Evolutionary conservation across 495 filamentous ascomycete genomes (phyloP).

Genomic region (Achaetomiella virescens): DNA sequence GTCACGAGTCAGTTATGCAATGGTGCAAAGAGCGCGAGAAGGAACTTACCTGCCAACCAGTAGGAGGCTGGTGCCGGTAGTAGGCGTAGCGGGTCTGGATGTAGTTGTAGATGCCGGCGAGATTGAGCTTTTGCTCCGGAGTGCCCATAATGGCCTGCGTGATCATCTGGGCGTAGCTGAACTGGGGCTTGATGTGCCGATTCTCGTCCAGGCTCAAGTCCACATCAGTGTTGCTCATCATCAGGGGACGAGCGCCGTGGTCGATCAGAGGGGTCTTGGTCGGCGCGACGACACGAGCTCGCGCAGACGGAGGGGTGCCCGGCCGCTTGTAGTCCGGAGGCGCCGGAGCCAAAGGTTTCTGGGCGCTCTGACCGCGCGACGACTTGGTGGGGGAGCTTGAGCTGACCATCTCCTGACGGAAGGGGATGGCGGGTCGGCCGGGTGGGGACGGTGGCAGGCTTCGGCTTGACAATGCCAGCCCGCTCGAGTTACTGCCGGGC

Average conservation of each 20-base stretch:
- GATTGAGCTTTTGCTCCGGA: conserved; percentile 75
- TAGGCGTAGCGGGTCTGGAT: conserved; percentile 86
- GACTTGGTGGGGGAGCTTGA: conserved; percentile 24
- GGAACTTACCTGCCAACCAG: conserved; percentile 77
- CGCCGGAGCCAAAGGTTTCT: conserved; percentile 59
- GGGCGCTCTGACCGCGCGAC: conserved; percentile 26
- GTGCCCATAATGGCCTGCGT: conserved; percentile 87
- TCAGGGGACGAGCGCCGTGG: conserved; percentile 33
- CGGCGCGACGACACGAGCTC: conserved; percentile 29
- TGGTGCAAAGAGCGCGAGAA: background rate
- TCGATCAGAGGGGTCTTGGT: conserved; percentile 40
- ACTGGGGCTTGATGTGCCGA: conserved; percentile 86
- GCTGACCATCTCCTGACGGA: conserved; percentile 39
- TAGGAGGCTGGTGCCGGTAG: conserved; percentile 65
- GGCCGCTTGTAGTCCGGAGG: conserved; percentile 64
- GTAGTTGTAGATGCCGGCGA: conserved; percentile 85
- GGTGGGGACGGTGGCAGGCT: conserved; percentile 18
- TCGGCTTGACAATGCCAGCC: conserved; percentile 37
- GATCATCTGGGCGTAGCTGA: conserved; percentile 96
- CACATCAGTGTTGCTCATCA: conserved; percentile 52
- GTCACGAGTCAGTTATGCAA: conserved; percentile 18
- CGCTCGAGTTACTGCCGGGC: conserved; percentile 46
- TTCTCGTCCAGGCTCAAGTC: conserved; percentile 78
- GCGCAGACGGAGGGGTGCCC: conserved; percentile 56
- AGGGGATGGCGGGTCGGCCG: conserved; percentile 40